Conservation (phyloP, 306 rosid genomes). For the Quercus glauca region DNA sequence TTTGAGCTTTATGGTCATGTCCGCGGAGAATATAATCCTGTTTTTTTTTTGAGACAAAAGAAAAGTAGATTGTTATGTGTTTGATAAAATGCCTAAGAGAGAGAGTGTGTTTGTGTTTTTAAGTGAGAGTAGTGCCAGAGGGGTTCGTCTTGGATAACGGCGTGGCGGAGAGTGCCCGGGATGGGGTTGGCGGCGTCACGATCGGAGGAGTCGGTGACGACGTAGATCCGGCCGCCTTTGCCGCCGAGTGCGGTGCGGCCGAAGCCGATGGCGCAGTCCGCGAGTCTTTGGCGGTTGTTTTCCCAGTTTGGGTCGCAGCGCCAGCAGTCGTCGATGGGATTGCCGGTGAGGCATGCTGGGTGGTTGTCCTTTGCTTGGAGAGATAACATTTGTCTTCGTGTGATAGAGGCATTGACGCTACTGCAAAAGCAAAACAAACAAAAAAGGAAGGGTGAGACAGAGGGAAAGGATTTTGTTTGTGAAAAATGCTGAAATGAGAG, state of each 20-base stretch:
- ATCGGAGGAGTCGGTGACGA: conserved; percentile 90
- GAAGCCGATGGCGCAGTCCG: conserved; percentile 91
- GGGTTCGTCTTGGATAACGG: conserved; percentile 83
- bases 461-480: conserved; percentile 9
- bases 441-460: background rate
- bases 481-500: conserved; percentile 10
- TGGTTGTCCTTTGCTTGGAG: conserved; percentile 30
- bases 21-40: conserved; percentile 61
- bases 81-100: no score
- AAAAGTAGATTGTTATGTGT: no score
- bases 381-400: conserved; percentile 45
- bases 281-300: conserved; percentile 64
- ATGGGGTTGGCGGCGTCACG: conserved; percentile 59
- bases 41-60: no score
- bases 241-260: conserved; percentile 83
- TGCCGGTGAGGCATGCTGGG: conserved; percentile 58
- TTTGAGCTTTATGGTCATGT: conserved; percentile 71
- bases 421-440: conserved; percentile 33
- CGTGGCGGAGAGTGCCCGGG: conserved; percentile 95
- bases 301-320: conserved; percentile 69
- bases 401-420: conserved; percentile 60
- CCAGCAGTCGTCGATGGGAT: conserved; percentile 98
- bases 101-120: no score
- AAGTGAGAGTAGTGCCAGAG: conserved; percentile 32
- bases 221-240: conserved; percentile 86